phyloP scores from a whole-genome alignment of 768 basidiomycete species.

The Leucocoprinus sp. region DNA sequence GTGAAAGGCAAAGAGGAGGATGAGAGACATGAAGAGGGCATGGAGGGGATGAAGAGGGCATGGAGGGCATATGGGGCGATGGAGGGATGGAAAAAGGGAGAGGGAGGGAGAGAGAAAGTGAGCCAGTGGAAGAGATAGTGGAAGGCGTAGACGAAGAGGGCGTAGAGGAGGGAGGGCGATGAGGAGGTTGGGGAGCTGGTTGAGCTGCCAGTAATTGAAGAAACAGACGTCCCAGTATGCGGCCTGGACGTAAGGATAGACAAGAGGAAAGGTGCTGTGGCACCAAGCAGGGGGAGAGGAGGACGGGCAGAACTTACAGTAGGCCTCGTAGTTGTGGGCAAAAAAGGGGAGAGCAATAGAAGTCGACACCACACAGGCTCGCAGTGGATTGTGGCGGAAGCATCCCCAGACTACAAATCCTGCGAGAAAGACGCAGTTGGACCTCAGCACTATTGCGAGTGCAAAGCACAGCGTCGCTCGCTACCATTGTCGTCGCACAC shows the following conservation, averaged over 20 bases:
- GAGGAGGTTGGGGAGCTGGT: slow-evolving; percentile 85
- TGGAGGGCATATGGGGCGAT: slow-evolving; percentile 72
- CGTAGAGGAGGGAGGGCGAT: slow-evolving; percentile 58
- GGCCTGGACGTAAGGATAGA: slow-evolving; percentile 76
- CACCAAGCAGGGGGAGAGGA: slow-evolving; percentile 54
- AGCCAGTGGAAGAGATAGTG: slow-evolving; percentile 21
- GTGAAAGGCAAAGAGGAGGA: slow-evolving; percentile 74
- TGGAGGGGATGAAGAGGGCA: too few species aligned
- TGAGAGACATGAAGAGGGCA: slow-evolving; percentile 46
- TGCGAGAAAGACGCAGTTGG: slow-evolving; percentile 69
- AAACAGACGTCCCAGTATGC: slow-evolving; percentile 86
- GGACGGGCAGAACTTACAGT: slow-evolving; percentile 52
- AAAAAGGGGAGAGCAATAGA: slow-evolving; percentile 60
- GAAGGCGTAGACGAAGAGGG: slow-evolving; percentile 36
- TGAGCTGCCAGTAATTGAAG: slow-evolving; percentile 74
- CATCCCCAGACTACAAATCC: slow-evolving; percentile 73
- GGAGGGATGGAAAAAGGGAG: slow-evolving; percentile 15
- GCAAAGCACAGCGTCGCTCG: slow-evolving; percentile 54
- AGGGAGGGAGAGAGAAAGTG: neutral
- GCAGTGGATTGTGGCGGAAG: slow-evolving; percentile 21
- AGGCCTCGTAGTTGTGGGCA: slow-evolving; percentile 62
- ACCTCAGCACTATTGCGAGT: slow-evolving; percentile 58
- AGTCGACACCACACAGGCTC: slow-evolving; percentile 23
- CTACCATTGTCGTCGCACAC: slow-evolving; percentile 41
- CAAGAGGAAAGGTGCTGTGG: slow-evolving; percentile 43